Conservation (phyloP, 2,329 filamentous ascomycete species). For the Cytospora chrysosperma region DNA sequence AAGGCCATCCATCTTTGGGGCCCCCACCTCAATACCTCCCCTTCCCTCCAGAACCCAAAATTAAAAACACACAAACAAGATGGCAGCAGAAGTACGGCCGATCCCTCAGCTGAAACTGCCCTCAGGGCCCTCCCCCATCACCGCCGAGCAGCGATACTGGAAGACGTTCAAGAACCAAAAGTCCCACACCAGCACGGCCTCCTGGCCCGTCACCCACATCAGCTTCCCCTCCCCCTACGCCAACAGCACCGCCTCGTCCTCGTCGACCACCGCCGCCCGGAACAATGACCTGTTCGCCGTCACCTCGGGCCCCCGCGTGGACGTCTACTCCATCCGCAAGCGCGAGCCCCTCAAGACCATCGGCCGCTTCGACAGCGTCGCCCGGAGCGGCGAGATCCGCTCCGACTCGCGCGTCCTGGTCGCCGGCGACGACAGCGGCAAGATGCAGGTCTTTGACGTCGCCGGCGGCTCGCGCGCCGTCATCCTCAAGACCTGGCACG, state of each 20-base stretch:
- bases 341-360: constrained; percentile 93
- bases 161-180: constrained; percentile 89
- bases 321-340: constrained; percentile 90
- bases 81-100: constrained; percentile 84
- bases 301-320: constrained; percentile 89
- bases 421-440: constrained; percentile 86
- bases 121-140: constrained; percentile 76
- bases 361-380: constrained; percentile 87
- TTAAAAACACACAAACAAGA: constrained; percentile 45
- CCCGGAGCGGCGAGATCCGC: constrained; percentile 84
- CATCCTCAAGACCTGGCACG: constrained; percentile 91
- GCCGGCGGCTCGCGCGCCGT: constrained; percentile 65
- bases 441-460: constrained; percentile 93
- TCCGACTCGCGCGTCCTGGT: constrained; percentile 86
- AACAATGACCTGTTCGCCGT: constrained; percentile 79
- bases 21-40: constrained; percentile 6
- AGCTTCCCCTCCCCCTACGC: constrained; percentile 59
- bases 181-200: constrained; percentile 85
- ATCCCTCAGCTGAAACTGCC: constrained; percentile 80
- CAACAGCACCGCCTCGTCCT: constrained; percentile 39
- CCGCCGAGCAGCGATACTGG: constrained; percentile 96
- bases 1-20: background rate
- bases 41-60: constrained; percentile 25
- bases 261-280: constrained; percentile 44
- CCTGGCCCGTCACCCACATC: constrained; percentile 87